These are phyloP conservation scores for Lasiosphaeris hirsuta DNA, from an alignment of 495 filamentous ascomycete genomes.

Conservation along the genomic window DNA sequence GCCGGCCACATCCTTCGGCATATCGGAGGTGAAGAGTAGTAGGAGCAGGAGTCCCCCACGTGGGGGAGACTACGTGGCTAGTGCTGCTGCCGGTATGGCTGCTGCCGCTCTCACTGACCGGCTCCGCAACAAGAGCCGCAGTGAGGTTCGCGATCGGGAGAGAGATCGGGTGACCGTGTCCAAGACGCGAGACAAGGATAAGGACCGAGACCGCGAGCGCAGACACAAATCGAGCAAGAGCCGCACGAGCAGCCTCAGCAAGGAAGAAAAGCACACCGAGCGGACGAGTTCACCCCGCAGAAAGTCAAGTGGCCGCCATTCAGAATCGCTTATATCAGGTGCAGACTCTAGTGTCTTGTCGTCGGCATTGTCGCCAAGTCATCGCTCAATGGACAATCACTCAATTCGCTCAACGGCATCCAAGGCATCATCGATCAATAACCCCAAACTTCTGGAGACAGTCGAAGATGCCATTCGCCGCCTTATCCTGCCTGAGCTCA, in stretches of 20 bases:
- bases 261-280: conserved; percentile 50
- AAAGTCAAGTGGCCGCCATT: conserved; percentile 57
- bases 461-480: conserved; percentile 95
- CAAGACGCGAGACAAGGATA: conserved; percentile 32
- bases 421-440: conserved; percentile 80
- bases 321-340: conserved; percentile 58
- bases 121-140: conserved; percentile 38
- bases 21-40: conserved; percentile 33
- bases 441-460: conserved; percentile 89
- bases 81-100: conserved; percentile 34
- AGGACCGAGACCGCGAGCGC: conserved; percentile 39
- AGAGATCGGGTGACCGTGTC: conserved; percentile 23
- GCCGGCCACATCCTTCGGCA: conserved; percentile 22
- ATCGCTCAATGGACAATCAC: conserved; percentile 68
- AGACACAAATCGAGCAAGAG: conserved; percentile 47
- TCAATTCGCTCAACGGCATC: conserved; percentile 74
- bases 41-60: conserved; percentile 36
- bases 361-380: conserved; percentile 66
- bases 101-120: conserved; percentile 50
- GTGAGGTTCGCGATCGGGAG: conserved; percentile 36
- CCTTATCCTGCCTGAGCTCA: conserved; percentile 87
- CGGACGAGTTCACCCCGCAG: conserved; percentile 57
- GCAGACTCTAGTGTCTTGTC: conserved; percentile 73
- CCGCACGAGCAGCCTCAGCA: conserved; percentile 60
- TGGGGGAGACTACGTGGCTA: conserved; percentile 33